These are phyloP conservation scores for Domatiomyces globalis DNA, from an alignment of 2,329 filamentous ascomycete genomes.

Conservation along the genomic window DNA sequence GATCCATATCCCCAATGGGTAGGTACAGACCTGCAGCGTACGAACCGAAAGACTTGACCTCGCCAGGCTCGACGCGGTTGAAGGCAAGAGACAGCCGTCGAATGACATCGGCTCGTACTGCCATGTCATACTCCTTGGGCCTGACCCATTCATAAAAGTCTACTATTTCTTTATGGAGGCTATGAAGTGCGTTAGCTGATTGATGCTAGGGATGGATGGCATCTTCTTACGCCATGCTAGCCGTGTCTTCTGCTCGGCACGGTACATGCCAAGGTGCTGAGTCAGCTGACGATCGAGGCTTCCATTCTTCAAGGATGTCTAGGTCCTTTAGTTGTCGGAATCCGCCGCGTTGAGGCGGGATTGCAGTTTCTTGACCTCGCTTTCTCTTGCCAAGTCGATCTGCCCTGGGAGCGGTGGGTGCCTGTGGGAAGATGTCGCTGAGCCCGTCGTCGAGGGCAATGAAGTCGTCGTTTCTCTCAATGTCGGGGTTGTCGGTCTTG, in stretches of 20 bases:
- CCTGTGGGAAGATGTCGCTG: background rate
- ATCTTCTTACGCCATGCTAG: slow-evolving; percentile 13
- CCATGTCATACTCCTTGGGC: slow-evolving; percentile 62
- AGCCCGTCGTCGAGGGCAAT: slow-evolving; percentile 60
- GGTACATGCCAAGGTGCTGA: background rate
- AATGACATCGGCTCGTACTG: slow-evolving; percentile 59
- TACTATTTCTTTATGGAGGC: slow-evolving; percentile 76
- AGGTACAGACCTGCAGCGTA: slow-evolving; percentile 73
- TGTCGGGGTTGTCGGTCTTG: slow-evolving; percentile 32
- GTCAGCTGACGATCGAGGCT: background rate
- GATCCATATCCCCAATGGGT: slow-evolving; percentile 79
- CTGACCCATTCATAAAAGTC: slow-evolving; percentile 79
- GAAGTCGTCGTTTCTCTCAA: slow-evolving; percentile 45
- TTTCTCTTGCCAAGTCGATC: slow-evolving; percentile 51
- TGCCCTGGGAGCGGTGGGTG: background rate
- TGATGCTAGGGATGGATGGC: background rate
- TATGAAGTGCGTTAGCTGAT: slow-evolving; percentile 23
- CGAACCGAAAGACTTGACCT: slow-evolving; percentile 73
- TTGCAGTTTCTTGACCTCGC: background rate
- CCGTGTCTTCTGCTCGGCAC: background rate
- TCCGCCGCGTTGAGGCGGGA: background rate
- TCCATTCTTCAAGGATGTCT: background rate
- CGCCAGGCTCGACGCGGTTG: slow-evolving; percentile 41
- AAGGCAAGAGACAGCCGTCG: slow-evolving; percentile 51
- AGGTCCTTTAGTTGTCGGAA: background rate